A percentile compares a stretch with the other conserved stretches of the same genome.
phyloP scores from a whole-genome alignment of 2,329 filamentous ascomycete genomes.

The Exophiala alcalophila region DNA sequence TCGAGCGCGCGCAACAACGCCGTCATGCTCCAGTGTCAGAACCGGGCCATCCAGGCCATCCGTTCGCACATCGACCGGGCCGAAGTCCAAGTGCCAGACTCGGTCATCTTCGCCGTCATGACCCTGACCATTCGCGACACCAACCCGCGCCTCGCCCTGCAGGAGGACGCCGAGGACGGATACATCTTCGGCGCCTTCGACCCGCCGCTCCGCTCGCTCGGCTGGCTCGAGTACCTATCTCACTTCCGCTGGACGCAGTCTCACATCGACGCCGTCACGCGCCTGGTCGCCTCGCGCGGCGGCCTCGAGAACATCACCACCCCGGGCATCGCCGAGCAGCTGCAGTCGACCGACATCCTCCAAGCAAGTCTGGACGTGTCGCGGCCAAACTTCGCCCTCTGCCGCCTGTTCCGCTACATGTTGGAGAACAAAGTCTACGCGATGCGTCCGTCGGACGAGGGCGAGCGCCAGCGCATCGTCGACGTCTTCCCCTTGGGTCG shows the following conservation, averaged over 20 bases:
- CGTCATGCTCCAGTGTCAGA: constrained; percentile 15
- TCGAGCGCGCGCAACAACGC: constrained; percentile 6
- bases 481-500: constrained; percentile 3
- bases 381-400: constrained; percentile 9
- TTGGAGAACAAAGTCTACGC: constrained; percentile 10
- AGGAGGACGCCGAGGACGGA: constrained; percentile 1
- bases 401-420: constrained; percentile 8
- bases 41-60: constrained; percentile 4
- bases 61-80: constrained; percentile 9
- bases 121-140: constrained; percentile 14
- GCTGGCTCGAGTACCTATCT: constrained; percentile 13
- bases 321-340: constrained; percentile 13
- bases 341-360: constrained; percentile 18
- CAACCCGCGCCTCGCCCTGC: constrained; percentile 1
- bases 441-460: constrained; percentile 14
- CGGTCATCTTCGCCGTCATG: constrained; percentile 14
- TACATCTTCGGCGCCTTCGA: constrained; percentile 12
- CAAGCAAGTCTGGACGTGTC: constrained; percentile 8
- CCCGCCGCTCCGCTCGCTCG: constrained; percentile 13
- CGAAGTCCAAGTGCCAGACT: constrained; percentile 6
- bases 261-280: constrained; percentile 6
- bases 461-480: constrained; percentile 9
- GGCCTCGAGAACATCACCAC: constrained; percentile 6
- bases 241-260: constrained; percentile 10
- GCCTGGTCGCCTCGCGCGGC: constrained; percentile 9